Percentiles rank a stretch among this genome's conserved stretches.
phyloP scores from a whole-genome alignment of 2,329 filamentous ascomycete species.

The Cadophora sp. region DNA sequence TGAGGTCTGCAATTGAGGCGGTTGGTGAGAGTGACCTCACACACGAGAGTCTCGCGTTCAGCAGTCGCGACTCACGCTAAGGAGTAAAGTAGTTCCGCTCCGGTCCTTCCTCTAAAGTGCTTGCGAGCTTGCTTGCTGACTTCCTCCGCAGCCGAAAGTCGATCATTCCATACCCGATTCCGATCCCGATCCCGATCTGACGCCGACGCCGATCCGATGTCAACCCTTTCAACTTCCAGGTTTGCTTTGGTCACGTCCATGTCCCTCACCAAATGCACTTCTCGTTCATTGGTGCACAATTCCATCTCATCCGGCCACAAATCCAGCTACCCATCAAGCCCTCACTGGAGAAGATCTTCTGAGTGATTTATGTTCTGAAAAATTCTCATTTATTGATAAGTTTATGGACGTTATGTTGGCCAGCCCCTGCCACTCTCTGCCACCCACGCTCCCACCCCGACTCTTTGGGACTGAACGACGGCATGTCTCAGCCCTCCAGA shows the following conservation, averaged over 20 bases:
- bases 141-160: neutral
- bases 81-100: neutral
- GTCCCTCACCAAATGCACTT: conserved; percentile 10
- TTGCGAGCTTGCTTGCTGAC: neutral
- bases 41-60: neutral
- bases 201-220: neutral
- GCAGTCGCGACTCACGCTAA: neutral
- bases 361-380: conserved; percentile 1
- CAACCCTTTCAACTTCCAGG: neutral
- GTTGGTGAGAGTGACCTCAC: neutral
- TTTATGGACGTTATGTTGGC: neutral
- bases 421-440: neutral
- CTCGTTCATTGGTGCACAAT: neutral
- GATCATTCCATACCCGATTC: neutral
- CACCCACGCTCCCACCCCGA: neutral
- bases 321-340: neutral
- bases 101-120: neutral
- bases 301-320: neutral
- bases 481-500: conserved; percentile 35
- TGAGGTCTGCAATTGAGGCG: neutral
- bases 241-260: neutral
- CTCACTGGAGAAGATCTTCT: neutral
- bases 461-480: neutral
- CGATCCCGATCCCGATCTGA: neutral
- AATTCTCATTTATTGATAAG: neutral